Evolutionary conservation across 495 filamentous ascomycete genomes (phyloP).

Genomic region (Entonaema liquescens): DNA sequence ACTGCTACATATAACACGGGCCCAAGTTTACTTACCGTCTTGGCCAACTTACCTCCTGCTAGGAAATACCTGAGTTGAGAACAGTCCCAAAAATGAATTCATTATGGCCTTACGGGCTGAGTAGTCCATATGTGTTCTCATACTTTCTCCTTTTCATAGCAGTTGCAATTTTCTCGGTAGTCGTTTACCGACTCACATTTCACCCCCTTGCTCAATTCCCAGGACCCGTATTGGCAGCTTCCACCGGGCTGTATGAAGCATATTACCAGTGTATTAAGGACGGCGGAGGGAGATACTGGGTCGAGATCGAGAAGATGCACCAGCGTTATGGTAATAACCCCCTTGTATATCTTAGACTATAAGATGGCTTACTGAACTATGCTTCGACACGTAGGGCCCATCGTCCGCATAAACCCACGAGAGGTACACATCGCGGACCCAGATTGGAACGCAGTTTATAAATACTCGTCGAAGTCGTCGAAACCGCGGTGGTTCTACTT

Average conservation of each 20-base stretch:
- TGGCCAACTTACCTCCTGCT: neutral
- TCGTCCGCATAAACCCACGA: conserved; percentile 62
- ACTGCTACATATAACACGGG: neutral
- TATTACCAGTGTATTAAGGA: conserved; percentile 59
- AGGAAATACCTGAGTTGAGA: neutral
- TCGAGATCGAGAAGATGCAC: conserved; percentile 55
- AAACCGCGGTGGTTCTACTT: conserved; percentile 52
- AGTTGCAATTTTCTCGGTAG: neutral
- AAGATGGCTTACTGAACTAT: neutral
- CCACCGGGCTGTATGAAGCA: conserved; percentile 56
- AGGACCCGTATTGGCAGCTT: conserved; percentile 59
- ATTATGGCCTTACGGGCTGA: conserved; percentile 16
- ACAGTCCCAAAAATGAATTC: conserved; percentile 15
- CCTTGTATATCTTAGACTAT: neutral
- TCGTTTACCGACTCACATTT: conserved; percentile 52
- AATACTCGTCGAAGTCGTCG: conserved; percentile 42
- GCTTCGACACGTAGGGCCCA: conserved; percentile 51
- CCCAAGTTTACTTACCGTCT: neutral
- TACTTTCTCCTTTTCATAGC: neutral
- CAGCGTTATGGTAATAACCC: conserved; percentile 50
- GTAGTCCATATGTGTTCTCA: conserved; percentile 2
- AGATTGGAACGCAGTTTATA: conserved; percentile 43
- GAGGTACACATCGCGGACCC: conserved; percentile 54
- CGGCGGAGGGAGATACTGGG: conserved; percentile 51
- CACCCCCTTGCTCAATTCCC: conserved; percentile 56